Evolutionary conservation across 164 flowering plant species (phyloP).

Genomic region (Houttuynia cordata): DNA sequence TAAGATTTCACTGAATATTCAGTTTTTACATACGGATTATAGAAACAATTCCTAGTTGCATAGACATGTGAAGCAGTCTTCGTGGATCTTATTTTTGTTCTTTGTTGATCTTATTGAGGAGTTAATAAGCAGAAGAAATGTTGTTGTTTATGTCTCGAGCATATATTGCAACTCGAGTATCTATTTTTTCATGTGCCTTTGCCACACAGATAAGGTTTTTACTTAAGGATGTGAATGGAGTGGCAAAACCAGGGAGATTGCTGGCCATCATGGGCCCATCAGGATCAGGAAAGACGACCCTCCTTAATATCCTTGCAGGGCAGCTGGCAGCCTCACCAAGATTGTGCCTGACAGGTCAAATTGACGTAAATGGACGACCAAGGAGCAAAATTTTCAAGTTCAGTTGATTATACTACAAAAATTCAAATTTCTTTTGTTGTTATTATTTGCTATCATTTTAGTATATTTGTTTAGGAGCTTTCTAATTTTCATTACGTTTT

Average conservation of each 20-base stretch:
- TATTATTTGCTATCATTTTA: too few species aligned
- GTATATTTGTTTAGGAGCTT: neutral
- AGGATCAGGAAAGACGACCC: slow-evolving; percentile 93
- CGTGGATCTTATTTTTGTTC: too few species aligned
- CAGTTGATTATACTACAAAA: neutral
- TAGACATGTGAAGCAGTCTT: too few species aligned
- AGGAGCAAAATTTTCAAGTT: slow-evolving; percentile 46
- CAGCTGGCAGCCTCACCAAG: slow-evolving; percentile 64
- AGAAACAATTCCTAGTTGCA: too few species aligned
- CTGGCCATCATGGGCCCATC: slow-evolving; percentile 99
- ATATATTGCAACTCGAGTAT: neutral
- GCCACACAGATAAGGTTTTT: slow-evolving; percentile 53
- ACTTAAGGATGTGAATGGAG: slow-evolving; percentile 74
- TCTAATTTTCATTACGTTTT: neutral
- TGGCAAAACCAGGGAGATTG: slow-evolving; percentile 86
- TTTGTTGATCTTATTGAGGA: neutral
- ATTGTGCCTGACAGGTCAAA: slow-evolving; percentile 61
- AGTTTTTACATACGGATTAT: neutral
- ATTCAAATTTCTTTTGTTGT: too few species aligned
- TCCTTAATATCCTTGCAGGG: slow-evolving; percentile 87
- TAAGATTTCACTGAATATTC: neutral
- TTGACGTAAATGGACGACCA: slow-evolving; percentile 68
- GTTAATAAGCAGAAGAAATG: neutral
- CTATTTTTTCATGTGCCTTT: neutral
- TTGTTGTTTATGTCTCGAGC: neutral